Evolutionary conservation across 2,329 filamentous ascomycete genomes (phyloP).

Genomic region (Sporothrix variecibatus): DNA sequence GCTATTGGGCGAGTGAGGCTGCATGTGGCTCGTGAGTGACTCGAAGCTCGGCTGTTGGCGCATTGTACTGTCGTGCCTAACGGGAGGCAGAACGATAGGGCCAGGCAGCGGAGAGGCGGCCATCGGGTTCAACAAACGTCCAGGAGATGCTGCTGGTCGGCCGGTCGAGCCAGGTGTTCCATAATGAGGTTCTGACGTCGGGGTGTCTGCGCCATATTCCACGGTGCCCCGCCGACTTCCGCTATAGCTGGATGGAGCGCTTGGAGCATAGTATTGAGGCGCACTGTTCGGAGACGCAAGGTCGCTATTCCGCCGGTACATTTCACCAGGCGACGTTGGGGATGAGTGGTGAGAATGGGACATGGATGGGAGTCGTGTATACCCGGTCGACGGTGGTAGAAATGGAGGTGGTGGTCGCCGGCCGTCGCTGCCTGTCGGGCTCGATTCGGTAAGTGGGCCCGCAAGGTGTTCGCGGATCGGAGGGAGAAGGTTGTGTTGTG

Average conservation of each 20-base stretch:
- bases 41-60: slow-evolving; percentile 9
- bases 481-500: not conserved
- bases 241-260: slow-evolving; percentile 32
- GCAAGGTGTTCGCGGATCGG: slow-evolving; percentile 14
- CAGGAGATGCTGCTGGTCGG: not conserved
- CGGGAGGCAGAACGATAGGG: not conserved
- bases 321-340: slow-evolving; percentile 53
- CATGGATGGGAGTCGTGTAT: slow-evolving; percentile 39
- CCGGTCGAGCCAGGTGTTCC: not conserved
- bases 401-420: not conserved
- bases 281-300: slow-evolving; percentile 50
- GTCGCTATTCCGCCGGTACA: slow-evolving; percentile 44
- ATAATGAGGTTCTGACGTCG: not conserved
- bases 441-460: not conserved
- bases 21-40: slow-evolving; percentile 6
- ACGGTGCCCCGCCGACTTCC: slow-evolving; percentile 39
- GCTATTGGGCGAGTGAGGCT: slow-evolving; percentile 23
- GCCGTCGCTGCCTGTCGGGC: not conserved
- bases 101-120: not conserved
- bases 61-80: not conserved
- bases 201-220: slow-evolving; percentile 40
- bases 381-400: slow-evolving; percentile 39
- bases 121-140: slow-evolving; percentile 3
- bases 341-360: slow-evolving; percentile 44
- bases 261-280: slow-evolving; percentile 37